A percentile compares a stretch with the other conserved stretches of the same genome.
Conservation (phyloP, 495 filamentous ascomycete species). For the Hyaloscypha finlandica region DNA sequence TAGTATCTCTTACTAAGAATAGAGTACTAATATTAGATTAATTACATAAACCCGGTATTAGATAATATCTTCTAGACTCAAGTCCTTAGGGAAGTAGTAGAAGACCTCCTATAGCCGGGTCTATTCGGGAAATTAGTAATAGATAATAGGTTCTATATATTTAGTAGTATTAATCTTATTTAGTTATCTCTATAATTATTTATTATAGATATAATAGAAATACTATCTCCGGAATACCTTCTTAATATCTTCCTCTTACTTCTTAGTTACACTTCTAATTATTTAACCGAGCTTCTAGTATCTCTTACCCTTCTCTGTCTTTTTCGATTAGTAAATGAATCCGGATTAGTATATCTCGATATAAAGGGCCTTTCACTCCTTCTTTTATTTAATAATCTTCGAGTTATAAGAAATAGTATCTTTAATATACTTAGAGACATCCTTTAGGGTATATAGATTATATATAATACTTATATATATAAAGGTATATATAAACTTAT, state of each 20-base stretch:
- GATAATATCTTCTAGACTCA: conserved; percentile 5
- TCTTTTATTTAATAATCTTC: conserved; percentile 3
- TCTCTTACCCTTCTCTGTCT: not conserved
- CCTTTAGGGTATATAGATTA: conserved; percentile 9
- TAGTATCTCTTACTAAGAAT: conserved; percentile 9
- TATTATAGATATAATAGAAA: conserved; percentile 20
- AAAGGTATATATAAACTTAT: conserved; percentile 11
- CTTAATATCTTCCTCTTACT: conserved; percentile 1
- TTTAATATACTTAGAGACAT: conserved; percentile 9
- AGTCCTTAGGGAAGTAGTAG: conserved; percentile 2
- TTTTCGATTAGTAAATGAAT: too few species aligned
- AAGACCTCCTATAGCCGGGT: conserved; percentile 16
- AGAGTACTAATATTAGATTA: conserved; percentile 16
- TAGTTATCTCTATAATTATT: conserved; percentile 12
- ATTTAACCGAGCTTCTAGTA: not conserved
- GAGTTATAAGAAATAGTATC: conserved; percentile 7
- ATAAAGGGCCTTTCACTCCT: not conserved
- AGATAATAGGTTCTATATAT: conserved; percentile 16
- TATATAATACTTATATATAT: conserved; percentile 10
- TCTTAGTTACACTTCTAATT: conserved; percentile 7
- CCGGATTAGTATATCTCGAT: too few species aligned
- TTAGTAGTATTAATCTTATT: conserved; percentile 10
- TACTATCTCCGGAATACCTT: conserved; percentile 10
- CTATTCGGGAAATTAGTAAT: conserved; percentile 13
- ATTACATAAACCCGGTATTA: not conserved